Conservation (phyloP, 2,329 filamentous ascomycete species). For the Trichoderma breve region DNA sequence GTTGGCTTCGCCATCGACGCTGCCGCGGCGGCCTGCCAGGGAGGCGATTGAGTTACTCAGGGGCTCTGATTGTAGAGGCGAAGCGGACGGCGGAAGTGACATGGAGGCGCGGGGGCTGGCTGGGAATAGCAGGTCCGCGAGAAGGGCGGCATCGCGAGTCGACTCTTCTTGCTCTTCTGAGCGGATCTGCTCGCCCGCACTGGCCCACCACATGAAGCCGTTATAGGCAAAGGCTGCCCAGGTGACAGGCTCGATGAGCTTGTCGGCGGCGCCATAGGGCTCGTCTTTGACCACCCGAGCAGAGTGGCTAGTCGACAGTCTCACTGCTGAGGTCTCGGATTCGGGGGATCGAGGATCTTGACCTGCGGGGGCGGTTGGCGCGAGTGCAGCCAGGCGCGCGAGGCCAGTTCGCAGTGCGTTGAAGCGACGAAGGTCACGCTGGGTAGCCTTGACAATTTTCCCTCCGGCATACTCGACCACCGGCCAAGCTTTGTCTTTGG, state of each 20-base stretch:
- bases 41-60: constrained; percentile 47
- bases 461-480: constrained; percentile 66
- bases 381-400: constrained; percentile 40
- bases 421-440: constrained; percentile 84
- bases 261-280: constrained; percentile 50
- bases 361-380: constrained; percentile 25
- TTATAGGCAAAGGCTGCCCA: constrained; percentile 77
- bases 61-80: constrained; percentile 31
- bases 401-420: constrained; percentile 65
- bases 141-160: constrained; percentile 53
- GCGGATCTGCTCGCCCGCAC: constrained; percentile 69
- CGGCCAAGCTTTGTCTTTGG: constrained; percentile 68
- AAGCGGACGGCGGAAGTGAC: constrained; percentile 31
- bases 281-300: constrained; percentile 35
- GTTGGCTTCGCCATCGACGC: constrained; percentile 44
- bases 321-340: constrained; percentile 28
- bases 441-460: constrained; percentile 74
- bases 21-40: constrained; percentile 38
- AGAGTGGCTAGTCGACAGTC: constrained; percentile 31
- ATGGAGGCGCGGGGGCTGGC: constrained; percentile 28
- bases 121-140: constrained; percentile 49
- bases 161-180: constrained; percentile 59
- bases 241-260: constrained; percentile 60
- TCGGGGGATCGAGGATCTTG: constrained; percentile 31
- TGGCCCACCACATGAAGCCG: constrained; percentile 89